A percentile compares a stretch with the other conserved stretches of the same genome.
phyloP scores from a whole-genome alignment of 2,329 filamentous ascomycete genomes.

The Aphanocladium album region DNA sequence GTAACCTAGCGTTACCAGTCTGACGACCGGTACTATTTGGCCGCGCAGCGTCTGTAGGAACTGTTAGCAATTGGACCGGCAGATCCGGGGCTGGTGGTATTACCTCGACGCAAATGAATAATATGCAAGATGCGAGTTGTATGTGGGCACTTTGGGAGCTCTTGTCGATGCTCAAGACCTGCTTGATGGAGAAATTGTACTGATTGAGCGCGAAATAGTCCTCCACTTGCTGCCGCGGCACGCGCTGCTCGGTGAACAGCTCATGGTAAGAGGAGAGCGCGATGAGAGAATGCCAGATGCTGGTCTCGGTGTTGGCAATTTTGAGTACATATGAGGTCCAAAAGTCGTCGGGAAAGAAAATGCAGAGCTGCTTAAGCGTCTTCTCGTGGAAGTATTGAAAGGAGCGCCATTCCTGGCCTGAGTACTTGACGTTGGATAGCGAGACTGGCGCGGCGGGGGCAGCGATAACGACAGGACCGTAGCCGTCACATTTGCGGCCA shows the following conservation, averaged over 20 bases:
- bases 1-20: constrained; percentile 7
- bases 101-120: constrained; percentile 14
- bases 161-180: not conserved
- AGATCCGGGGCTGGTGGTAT: not conserved
- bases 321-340: constrained; percentile 13
- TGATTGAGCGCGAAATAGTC: constrained; percentile 12
- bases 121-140: constrained; percentile 11
- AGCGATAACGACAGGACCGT: not conserved
- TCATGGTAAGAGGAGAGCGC: constrained; percentile 13
- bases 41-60: constrained; percentile 2
- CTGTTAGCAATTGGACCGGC: not conserved
- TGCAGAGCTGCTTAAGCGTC: constrained; percentile 11
- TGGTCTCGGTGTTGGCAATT: constrained; percentile 10
- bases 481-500: constrained; percentile 13
- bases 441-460: not conserved
- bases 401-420: constrained; percentile 9
- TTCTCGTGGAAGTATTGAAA: constrained; percentile 14
- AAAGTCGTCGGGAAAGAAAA: constrained; percentile 9
- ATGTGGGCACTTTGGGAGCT: constrained; percentile 3
- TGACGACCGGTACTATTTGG: not conserved
- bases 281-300: constrained; percentile 14
- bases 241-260: constrained; percentile 6
- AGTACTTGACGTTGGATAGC: not conserved
- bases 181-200: constrained; percentile 10
- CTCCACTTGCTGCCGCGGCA: not conserved